These are phyloP conservation scores for Dendrostoma leiphaemia DNA, from an alignment of 2,329 filamentous ascomycete species.

Conservation along the genomic window DNA sequence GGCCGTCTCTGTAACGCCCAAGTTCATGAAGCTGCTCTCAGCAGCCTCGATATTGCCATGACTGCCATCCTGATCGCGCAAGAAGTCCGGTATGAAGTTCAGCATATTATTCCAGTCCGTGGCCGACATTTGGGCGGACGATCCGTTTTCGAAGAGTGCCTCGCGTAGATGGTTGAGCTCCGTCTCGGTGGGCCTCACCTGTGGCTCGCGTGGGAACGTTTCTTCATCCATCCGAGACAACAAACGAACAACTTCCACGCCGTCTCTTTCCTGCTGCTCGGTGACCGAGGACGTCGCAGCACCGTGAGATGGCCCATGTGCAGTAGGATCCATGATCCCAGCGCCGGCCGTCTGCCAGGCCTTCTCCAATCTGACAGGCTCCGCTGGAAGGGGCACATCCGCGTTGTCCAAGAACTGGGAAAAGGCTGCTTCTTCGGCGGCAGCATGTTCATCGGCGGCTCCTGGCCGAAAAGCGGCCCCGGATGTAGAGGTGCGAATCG, in stretches of 20 bases:
- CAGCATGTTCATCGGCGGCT: constrained; percentile 27
- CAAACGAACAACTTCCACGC: constrained; percentile 37
- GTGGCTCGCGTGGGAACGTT: constrained; percentile 19
- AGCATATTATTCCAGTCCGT: constrained; percentile 44
- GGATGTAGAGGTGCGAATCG: constrained; percentile 13
- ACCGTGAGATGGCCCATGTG: background rate
- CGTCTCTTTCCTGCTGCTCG: constrained; percentile 36
- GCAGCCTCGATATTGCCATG: constrained; percentile 16
- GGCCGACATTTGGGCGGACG: constrained; percentile 14
- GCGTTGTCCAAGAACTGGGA: constrained; percentile 33
- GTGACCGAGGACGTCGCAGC: constrained; percentile 24
- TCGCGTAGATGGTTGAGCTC: constrained; percentile 33
- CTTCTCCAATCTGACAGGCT: constrained; percentile 18
- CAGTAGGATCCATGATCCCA: background rate
- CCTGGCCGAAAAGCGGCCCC: constrained; percentile 27
- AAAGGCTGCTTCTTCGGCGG: constrained; percentile 33
- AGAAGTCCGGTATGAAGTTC: constrained; percentile 49
- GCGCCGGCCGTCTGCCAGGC: constrained; percentile 15
- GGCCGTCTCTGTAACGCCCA: constrained; percentile 37
- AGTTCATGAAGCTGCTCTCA: constrained; percentile 26
- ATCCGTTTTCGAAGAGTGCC: constrained; percentile 34
- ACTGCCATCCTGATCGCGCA: constrained; percentile 25
- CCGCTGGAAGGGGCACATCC: constrained; percentile 21
- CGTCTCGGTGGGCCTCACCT: constrained; percentile 25
- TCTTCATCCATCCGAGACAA: constrained; percentile 29